Percentiles rank a stretch among this genome's conserved stretches.
These are phyloP conservation scores for Mycena metata DNA, from an alignment of 768 basidiomycete genomes.

Conservation along the genomic window DNA sequence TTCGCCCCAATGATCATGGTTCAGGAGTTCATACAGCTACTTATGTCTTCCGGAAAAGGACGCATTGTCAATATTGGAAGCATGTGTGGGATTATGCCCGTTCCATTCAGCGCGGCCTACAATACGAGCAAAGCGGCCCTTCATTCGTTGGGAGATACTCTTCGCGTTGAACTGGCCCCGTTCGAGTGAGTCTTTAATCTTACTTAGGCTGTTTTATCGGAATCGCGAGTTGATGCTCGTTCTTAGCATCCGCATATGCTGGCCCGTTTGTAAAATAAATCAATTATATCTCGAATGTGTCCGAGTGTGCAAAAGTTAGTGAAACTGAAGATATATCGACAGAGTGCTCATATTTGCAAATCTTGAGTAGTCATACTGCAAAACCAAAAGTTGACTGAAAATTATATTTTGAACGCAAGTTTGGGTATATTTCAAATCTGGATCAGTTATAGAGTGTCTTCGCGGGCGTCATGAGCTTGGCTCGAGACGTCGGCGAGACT, in stretches of 20 bases:
- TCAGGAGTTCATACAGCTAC: slow-evolving; percentile 13
- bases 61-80: slow-evolving; percentile 9
- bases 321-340: no score
- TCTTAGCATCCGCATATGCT: slow-evolving; percentile 6
- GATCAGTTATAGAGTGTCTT: no score
- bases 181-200: slow-evolving; percentile 2
- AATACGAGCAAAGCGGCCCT: slow-evolving; percentile 9
- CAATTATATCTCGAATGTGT: no score
- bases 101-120: slow-evolving; percentile 6
- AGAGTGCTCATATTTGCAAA: no score
- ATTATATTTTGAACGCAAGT: no score
- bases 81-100: neutral
- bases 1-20: slow-evolving; percentile 20
- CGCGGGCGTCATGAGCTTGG: no score
- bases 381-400: no score
- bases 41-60: neutral
- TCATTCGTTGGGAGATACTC: neutral
- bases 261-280: no score
- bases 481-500: no score
- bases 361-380: no score
- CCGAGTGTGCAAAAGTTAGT: no score
- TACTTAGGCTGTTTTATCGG: neutral
- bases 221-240: neutral
- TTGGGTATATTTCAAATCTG: no score
- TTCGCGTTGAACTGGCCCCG: slow-evolving; percentile 2